Conservation (phyloP, 768 basidiomycete species). For the Xerocomellus chrysenteron region DNA sequence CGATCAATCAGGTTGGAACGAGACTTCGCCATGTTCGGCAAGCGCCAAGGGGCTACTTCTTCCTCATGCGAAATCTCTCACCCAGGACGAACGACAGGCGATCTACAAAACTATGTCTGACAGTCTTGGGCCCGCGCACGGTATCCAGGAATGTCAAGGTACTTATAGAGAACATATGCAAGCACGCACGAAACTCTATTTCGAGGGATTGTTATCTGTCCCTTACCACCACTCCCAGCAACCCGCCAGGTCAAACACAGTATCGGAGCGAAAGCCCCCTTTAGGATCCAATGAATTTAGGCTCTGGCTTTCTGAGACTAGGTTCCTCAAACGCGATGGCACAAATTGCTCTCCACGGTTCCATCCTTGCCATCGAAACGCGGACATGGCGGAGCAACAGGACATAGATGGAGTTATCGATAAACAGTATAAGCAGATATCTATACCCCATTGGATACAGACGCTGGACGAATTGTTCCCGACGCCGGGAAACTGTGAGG, state of each 20-base stretch:
- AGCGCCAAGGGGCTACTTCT: conserved; percentile 17
- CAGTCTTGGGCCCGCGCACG: conserved; percentile 44
- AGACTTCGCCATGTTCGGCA: conserved; percentile 20
- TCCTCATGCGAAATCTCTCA: conserved; percentile 33
- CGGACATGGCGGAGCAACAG: conserved; percentile 10
- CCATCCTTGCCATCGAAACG: conserved; percentile 12
- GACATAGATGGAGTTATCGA: conserved; percentile 3
- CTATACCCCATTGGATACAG: conserved; percentile 8
- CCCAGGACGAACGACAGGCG: conserved; percentile 45
- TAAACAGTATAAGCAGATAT: conserved; percentile 6
- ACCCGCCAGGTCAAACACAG: conserved; percentile 3
- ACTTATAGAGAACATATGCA: conserved; percentile 54
- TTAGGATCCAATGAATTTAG: conserved; percentile 28
- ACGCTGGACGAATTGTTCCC: conserved; percentile 31
- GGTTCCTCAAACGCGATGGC: conserved; percentile 23
- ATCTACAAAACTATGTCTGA: conserved; percentile 52
- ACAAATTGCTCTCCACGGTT: conserved; percentile 12
- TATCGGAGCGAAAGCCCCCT: conserved; percentile 14
- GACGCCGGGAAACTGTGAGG: neutral
- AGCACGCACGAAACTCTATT: conserved; percentile 46
- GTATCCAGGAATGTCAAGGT: conserved; percentile 51
- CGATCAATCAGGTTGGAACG: conserved; percentile 12
- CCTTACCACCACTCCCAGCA: conserved; percentile 18
- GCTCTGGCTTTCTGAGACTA: conserved; percentile 32
- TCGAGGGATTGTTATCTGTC: conserved; percentile 38